Percentiles rank a stretch among this genome's conserved stretches.
phyloP scores from a whole-genome alignment of 768 basidiomycete species.

The Tricholoma matsutake region DNA sequence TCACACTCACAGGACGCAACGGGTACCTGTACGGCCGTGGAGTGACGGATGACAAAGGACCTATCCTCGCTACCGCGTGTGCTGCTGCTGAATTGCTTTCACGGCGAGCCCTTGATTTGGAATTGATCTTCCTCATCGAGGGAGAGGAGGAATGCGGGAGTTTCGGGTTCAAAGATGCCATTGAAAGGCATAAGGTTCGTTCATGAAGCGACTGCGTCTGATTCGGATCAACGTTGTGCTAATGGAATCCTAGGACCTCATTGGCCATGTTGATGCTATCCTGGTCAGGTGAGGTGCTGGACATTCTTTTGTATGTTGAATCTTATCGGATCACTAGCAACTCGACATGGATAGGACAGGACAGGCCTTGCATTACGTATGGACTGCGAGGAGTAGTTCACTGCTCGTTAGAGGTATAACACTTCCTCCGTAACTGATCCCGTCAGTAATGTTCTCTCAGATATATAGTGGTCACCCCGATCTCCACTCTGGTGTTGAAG shows the following conservation, averaged over 20 bases:
- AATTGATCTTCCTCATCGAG: slow-evolving; percentile 89
- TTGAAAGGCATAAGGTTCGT: slow-evolving; percentile 67
- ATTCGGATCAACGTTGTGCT: neutral
- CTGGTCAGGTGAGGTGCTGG: slow-evolving; percentile 61
- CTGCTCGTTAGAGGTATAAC: slow-evolving; percentile 65
- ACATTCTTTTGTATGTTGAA: neutral
- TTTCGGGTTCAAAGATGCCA: slow-evolving; percentile 76
- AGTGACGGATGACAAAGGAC: slow-evolving; percentile 94
- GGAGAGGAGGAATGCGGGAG: slow-evolving; percentile 98
- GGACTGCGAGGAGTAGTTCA: slow-evolving; percentile 94
- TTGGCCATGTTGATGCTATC: slow-evolving; percentile 87
- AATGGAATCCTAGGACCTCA: slow-evolving; percentile 51
- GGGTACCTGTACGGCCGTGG: slow-evolving; percentile 91
- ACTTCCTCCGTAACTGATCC: neutral
- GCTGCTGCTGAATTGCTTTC: slow-evolving; percentile 82
- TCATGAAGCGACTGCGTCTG: too few species aligned
- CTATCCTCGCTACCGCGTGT: slow-evolving; percentile 86
- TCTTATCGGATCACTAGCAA: slow-evolving; percentile 49
- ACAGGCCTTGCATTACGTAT: slow-evolving; percentile 91
- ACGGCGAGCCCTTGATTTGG: slow-evolving; percentile 71
- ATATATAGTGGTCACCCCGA: slow-evolving; percentile 75
- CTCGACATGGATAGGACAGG: slow-evolving; percentile 95
- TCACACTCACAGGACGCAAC: slow-evolving; percentile 75
- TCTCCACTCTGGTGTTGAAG: slow-evolving; percentile 92
- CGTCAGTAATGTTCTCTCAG: slow-evolving; percentile 28